Evolutionary conservation across 2,329 filamentous ascomycete genomes (phyloP), one percentile per base, ranked within the genome.

Genomic region (Cyphellophora europaea): DNA sequence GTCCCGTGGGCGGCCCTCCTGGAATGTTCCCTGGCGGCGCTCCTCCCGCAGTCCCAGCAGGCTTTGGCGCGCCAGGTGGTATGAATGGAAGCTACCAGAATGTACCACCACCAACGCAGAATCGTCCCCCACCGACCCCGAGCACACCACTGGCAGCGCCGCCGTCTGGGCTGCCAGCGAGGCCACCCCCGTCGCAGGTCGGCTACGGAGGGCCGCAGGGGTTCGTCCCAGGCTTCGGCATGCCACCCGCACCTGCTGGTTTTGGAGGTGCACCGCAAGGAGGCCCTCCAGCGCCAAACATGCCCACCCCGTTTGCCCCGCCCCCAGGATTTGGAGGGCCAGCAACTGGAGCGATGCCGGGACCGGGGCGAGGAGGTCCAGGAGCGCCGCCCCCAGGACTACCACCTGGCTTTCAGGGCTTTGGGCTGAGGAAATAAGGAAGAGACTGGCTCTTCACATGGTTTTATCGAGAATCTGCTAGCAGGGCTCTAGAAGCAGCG

Each of bases 121-220:
- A 55, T 42, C 53, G 65, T 36, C 67, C 75, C 18, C 73, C 77
- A 11, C 69, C 73, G 11, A 73, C 76, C 31, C 73, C 77, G 19
- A 70, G 72, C 12, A 62, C 56, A 36, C 62, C 67, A 32, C 50
- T 67, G 28, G 52, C 56, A 27, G 61, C 61, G 19, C 62, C 64
- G 6, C 65, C 66, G 11, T 63, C 70, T 5, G 71, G 70, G 17
- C 55, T 79, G 16, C 80, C 81, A 25, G 77, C 79, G 38, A 66
- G 80, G 25, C 81, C 81, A n/a, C 81, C 81, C 3, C 77, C 77
- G 12, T 75, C 69, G 11, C 74, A 79, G 49, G 76, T 65, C 32
- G 77, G 77, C 2, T 82, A 81, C 52, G 79, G 79, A 27, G 80
- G 79, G 6, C 78, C 73, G 11, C 67, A 72, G 36, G 62, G 65